Conservation (phyloP, 2,329 filamentous ascomycete genomes). For the Xylaria sp. region DNA sequence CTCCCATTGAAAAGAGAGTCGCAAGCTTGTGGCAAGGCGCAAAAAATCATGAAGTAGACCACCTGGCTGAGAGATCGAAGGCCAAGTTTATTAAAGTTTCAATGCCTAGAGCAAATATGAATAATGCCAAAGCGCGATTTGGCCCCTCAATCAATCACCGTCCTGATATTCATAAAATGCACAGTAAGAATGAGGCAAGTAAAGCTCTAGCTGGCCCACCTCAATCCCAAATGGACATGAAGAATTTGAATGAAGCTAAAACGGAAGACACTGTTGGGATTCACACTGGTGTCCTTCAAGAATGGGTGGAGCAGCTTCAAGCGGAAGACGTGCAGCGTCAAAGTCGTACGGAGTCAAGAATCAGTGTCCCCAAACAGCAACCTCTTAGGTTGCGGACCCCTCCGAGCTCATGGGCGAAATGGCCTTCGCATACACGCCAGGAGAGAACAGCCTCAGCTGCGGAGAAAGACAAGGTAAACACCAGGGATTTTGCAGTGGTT, state of each 20-base stretch:
- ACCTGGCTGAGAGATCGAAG: conserved; percentile 15
- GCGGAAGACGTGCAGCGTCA: conserved; percentile 35
- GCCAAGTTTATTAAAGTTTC: conserved; percentile 19
- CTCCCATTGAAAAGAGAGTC: conserved; percentile 21
- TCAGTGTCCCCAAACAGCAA: conserved; percentile 17
- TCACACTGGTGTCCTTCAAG: conserved; percentile 42
- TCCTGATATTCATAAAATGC: not conserved
- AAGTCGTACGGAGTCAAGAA: conserved; percentile 19
- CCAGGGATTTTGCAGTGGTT: conserved; percentile 41
- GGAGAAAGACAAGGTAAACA: conserved; percentile 41
- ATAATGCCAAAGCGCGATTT: not conserved
- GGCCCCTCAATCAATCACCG: not conserved
- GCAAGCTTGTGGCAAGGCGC: conserved; percentile 33
- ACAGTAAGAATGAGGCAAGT: not conserved
- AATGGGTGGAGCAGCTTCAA: conserved; percentile 46
- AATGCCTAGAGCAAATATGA: conserved; percentile 19
- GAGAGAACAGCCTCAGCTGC: conserved; percentile 46
- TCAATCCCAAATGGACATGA: not conserved
- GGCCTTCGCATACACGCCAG: conserved; percentile 48
- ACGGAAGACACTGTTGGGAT: conserved; percentile 35
- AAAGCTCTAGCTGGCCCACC: not conserved
- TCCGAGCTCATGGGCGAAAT: conserved; percentile 49
- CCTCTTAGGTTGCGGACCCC: conserved; percentile 38
- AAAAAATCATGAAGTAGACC: conserved; percentile 30
- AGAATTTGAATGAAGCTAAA: conserved; percentile 9